Conservation (phyloP, 768 basidiomycete species). For the Melanogaster broomeanus region DNA sequence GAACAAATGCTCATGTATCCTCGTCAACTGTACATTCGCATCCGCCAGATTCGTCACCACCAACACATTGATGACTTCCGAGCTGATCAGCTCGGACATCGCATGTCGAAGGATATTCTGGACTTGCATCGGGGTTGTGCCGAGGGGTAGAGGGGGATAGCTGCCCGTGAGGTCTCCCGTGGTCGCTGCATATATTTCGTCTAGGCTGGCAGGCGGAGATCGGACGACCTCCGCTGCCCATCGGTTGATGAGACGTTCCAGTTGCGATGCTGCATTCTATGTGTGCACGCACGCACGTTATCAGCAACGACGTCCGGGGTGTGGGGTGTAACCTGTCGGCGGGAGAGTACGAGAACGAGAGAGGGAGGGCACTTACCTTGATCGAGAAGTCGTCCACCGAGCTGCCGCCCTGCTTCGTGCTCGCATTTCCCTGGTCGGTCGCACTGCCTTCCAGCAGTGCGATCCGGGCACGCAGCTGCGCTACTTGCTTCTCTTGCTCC, state of each 20-base stretch:
- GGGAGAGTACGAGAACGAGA: background rate
- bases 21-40: conserved; percentile 79
- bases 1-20: conserved; percentile 89
- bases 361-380: conserved; percentile 51
- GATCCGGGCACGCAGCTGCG: conserved; percentile 68
- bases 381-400: conserved; percentile 89
- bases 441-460: conserved; percentile 68
- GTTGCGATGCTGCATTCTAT: conserved; percentile 78
- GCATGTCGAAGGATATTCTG: conserved; percentile 82
- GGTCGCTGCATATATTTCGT: conserved; percentile 56
- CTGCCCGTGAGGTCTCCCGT: conserved; percentile 58
- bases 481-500: conserved; percentile 84
- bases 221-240: conserved; percentile 82
- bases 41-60: conserved; percentile 86
- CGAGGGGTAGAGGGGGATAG: conserved; percentile 44
- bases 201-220: conserved; percentile 52
- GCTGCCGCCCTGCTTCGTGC: conserved; percentile 48
- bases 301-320: too few relatives aligned
- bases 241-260: conserved; percentile 83
- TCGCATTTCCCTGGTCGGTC: conserved; percentile 34
- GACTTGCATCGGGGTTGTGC: conserved; percentile 65
- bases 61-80: conserved; percentile 82
- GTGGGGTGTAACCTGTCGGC: too few relatives aligned
- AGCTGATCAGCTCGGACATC: conserved; percentile 69
- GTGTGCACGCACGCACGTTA: background rate